Evolutionary conservation across 2,329 filamentous ascomycete species (phyloP).

Genomic region (Colletotrichum sp.): DNA sequence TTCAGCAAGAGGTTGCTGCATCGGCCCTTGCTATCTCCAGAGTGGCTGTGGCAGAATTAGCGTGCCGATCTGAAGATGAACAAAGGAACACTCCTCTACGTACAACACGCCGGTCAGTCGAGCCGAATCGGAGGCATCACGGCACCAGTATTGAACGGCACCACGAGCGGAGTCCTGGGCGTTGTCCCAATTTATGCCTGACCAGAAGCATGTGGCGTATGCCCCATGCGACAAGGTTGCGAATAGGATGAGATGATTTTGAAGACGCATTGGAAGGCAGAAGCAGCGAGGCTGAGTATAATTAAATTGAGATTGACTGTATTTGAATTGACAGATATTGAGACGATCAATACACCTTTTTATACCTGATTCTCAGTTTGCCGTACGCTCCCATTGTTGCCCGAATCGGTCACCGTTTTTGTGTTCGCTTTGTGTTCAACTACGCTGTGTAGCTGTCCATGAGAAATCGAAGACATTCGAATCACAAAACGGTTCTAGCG

Average conservation of each 20-base stretch:
- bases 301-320: neutral
- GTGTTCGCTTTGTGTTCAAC: neutral
- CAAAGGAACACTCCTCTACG: neutral
- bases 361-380: neutral
- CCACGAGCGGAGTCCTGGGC: neutral
- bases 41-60: neutral
- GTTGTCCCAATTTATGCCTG: neutral
- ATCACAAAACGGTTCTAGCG: neutral
- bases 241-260: neutral
- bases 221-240: neutral
- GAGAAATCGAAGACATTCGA: neutral
- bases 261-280: neutral
- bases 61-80: neutral
- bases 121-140: neutral
- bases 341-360: neutral
- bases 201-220: neutral
- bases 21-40: neutral
- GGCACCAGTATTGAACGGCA: neutral
- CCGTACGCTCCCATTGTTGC: neutral
- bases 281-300: fast-evolving
- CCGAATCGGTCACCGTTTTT: neutral
- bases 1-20: neutral
- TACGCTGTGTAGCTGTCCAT: neutral
- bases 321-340: neutral
- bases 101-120: neutral